Evolutionary conservation across 768 basidiomycete genomes (phyloP).

Genomic region (Russula earlei): DNA sequence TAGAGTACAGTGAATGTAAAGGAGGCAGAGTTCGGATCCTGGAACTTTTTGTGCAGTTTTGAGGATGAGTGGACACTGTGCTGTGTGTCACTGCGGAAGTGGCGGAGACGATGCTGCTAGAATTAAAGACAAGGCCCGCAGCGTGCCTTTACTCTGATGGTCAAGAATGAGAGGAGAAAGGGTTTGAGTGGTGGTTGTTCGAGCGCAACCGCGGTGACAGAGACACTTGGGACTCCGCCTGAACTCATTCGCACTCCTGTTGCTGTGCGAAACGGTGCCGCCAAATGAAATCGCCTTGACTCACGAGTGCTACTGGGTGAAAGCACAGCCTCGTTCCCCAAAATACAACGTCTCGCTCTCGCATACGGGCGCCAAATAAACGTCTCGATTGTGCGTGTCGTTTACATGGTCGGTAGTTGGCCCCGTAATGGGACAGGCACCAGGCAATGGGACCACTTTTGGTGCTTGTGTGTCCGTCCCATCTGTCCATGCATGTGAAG

Average conservation of each 20-base stretch:
- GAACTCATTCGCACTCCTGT: conserved; percentile 4
- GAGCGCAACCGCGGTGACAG: conserved; percentile 12
- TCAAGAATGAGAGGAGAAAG: background rate
- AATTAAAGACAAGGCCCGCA: background rate
- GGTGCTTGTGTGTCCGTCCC: too few relatives aligned
- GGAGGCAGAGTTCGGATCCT: conserved; percentile 2
- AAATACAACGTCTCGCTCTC: too few relatives aligned
- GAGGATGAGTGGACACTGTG: conserved; percentile 1
- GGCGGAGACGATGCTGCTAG: background rate
- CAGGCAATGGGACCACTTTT: background rate
- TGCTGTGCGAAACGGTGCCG: background rate
- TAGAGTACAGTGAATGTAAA: conserved; percentile 1
- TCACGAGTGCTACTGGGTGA: too few relatives aligned
- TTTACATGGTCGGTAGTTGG: too few relatives aligned
- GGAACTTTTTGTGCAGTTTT: conserved; percentile 13
- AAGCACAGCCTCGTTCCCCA: too few relatives aligned
- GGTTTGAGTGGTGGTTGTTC: conserved; percentile 18
- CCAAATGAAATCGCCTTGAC: too few relatives aligned
- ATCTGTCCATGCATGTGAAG: too few relatives aligned
- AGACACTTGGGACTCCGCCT: conserved; percentile 16
- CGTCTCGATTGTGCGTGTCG: too few relatives aligned
- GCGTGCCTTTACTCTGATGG: background rate
- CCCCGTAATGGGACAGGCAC: background rate
- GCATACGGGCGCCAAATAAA: too few relatives aligned
- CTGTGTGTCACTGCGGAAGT: background rate